Evolutionary conservation across 1,139 yeast species (phyloP), one percentile per base, ranked within the genome.

Genomic region (Geotrichum reessii): DNA sequence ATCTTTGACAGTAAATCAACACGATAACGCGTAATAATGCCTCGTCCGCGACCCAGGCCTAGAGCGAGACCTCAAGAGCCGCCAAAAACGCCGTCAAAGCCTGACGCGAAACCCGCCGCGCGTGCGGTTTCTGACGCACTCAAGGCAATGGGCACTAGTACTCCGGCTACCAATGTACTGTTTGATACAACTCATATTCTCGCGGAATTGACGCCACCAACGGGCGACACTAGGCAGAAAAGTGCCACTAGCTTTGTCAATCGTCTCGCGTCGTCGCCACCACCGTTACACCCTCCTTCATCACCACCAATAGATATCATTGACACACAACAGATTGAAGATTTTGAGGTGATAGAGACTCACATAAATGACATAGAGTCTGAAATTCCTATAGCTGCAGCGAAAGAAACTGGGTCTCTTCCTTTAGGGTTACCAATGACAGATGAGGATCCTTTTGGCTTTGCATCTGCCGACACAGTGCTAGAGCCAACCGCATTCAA

Each of bases 1-100:
- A 37, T 14, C 42, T 37, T 37, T 12, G 17, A 37, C 42, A 14
- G 17, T 14, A 37, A 37, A 2, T 14, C 2, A 19, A 46, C 48
- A 25, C 4, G 7, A 25, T 25, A 11, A n/a, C 7, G n/a, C 27
- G 17, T 24, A 17, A 50, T 14, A 50, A 52, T 52, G 54, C 54
- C 54, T 25, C 54, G 54, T 7, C 54, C 54, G 19, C 21, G 25
- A 42, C n/a, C 49, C 24, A 33, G 54, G 25, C 54, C 24, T 6
- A 22, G 49, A 44, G 25, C 12, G n/a, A 37, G 42, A 37, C 17
- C 42, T 6, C 17, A 37, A 19, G 42, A 14, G 17, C 42, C 5
- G 42, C 42, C 42, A 14, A 14, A 8, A 49, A 25, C 50, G 33
- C 33, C 50, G 21, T 19, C 33, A 1, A 48, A 48, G 8, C 31